A percentile compares a stretch with the other conserved stretches of the same genome.
These are phyloP conservation scores for Sclerotinia glacialis DNA, from an alignment of 2,329 filamentous ascomycete genomes.

Conservation along the genomic window DNA sequence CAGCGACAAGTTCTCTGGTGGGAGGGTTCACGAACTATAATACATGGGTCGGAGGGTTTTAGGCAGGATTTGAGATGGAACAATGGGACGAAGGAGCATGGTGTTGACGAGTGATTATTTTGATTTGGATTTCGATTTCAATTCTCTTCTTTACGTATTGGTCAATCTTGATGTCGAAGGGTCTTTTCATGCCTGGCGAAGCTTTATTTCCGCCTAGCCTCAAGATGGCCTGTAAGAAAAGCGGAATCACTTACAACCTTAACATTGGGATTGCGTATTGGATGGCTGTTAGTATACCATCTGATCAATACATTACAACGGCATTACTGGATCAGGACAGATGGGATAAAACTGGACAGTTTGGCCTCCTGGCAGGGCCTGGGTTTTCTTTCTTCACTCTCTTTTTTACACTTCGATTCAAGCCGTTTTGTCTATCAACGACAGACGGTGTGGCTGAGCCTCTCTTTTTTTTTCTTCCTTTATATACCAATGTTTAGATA, in stretches of 20 bases:
- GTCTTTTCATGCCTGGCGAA: too few relatives aligned
- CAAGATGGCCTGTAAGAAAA: too few relatives aligned
- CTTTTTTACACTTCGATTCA: not conserved
- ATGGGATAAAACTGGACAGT: not conserved
- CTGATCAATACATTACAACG: not conserved
- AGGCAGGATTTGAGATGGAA: not conserved
- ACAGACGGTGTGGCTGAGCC: not conserved
- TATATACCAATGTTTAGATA: slow-evolving; percentile 8
- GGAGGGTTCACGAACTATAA: slow-evolving; percentile 35
- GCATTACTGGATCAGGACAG: not conserved
- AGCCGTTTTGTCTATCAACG: not conserved
- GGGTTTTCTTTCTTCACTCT: not conserved
- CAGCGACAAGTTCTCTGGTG: slow-evolving; percentile 24
- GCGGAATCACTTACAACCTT: too few relatives aligned
- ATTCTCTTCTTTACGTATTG: not conserved
- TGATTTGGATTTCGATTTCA: not conserved
- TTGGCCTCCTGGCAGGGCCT: not conserved
- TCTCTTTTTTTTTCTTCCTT: not conserved
- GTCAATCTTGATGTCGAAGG: not conserved
- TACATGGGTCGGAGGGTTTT: slow-evolving; percentile 35
- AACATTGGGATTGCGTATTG: too few relatives aligned
- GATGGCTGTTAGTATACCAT: not conserved
- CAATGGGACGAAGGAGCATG: not conserved
- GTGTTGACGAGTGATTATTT: not conserved
- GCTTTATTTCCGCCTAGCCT: too few relatives aligned